Conservation (phyloP, 78 protist species). For the Protostelium mycophagum region DNA sequence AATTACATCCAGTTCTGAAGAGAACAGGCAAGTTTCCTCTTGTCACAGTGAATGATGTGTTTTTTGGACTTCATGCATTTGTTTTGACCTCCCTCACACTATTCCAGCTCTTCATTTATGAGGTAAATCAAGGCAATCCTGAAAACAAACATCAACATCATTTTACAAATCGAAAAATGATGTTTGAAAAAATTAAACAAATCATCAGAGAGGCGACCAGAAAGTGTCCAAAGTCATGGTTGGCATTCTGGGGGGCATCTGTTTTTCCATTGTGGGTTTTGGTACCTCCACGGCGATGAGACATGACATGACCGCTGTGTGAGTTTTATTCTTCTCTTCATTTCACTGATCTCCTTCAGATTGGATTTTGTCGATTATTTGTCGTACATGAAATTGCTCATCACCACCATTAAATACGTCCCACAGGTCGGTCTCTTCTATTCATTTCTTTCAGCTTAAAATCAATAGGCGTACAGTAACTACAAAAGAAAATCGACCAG, state of each 20-base stretch:
- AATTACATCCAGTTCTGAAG: neutral
- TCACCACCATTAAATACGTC: conserved; percentile 41
- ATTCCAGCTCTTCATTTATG: conserved; percentile 25
- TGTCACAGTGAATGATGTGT: conserved; percentile 26
- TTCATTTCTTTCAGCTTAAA: neutral
- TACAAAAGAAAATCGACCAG: conserved; percentile 18
- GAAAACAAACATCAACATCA: too few relatives aligned
- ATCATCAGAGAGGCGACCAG: conserved; percentile 45
- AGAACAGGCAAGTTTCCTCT: neutral
- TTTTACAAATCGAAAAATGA: too few relatives aligned
- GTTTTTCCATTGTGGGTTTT: neutral
- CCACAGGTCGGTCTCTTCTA: conserved; percentile 30
- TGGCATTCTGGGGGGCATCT: neutral
- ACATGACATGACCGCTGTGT: neutral
- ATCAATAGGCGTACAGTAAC: conserved; percentile 28
- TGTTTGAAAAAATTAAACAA: neutral
- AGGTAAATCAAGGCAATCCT: too few relatives aligned
- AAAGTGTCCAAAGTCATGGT: neutral
- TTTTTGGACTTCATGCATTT: conserved; percentile 50
- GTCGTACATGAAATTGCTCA: conserved; percentile 25
- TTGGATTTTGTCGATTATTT: conserved; percentile 7
- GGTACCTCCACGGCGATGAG: neutral
- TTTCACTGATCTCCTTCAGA: neutral
- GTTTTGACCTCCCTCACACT: neutral
- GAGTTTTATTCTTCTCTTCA: neutral